These are phyloP conservation scores for Urochloa ruziziensis DNA, from an alignment of 176 grass and related monocot species.

Conservation along the genomic window DNA sequence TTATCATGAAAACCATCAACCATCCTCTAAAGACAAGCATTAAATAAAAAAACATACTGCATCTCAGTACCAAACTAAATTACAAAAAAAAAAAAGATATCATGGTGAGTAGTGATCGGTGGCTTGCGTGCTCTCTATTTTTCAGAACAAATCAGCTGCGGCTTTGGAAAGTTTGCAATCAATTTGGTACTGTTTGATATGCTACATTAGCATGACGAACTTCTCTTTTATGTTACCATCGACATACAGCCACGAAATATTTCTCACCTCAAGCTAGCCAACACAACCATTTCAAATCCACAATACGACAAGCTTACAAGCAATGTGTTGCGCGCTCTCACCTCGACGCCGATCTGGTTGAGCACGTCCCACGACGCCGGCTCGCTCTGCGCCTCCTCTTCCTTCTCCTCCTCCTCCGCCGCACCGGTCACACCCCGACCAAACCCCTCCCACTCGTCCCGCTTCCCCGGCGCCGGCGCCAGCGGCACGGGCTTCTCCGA, in stretches of 20 bases:
- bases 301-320: slow-evolving; percentile 4
- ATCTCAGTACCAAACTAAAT: background rate
- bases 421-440: background rate
- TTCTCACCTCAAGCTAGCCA: background rate
- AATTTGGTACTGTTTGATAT: background rate
- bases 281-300: slow-evolving; percentile 5
- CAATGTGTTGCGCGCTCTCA: background rate
- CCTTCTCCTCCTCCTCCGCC: background rate
- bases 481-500: slow-evolving; percentile 32
- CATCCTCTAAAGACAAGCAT: background rate
- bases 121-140: background rate
- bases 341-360: slow-evolving; percentile 43
- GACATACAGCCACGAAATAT: too few relatives aligned
- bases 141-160: background rate
- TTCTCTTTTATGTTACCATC: too few relatives aligned
- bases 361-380: slow-evolving; percentile 31
- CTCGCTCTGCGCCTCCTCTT: slow-evolving; percentile 23
- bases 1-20: background rate
- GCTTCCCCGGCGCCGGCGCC: slow-evolving; percentile 23
- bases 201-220: too few relatives aligned
- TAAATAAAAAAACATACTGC: background rate
- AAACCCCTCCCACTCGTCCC: slow-evolving; percentile 28
- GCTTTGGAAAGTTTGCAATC: background rate
- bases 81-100: background rate
- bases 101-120: background rate